phyloP scores from a whole-genome alignment of 345 rosid genomes.

The Noccaea bulbosa region DNA sequence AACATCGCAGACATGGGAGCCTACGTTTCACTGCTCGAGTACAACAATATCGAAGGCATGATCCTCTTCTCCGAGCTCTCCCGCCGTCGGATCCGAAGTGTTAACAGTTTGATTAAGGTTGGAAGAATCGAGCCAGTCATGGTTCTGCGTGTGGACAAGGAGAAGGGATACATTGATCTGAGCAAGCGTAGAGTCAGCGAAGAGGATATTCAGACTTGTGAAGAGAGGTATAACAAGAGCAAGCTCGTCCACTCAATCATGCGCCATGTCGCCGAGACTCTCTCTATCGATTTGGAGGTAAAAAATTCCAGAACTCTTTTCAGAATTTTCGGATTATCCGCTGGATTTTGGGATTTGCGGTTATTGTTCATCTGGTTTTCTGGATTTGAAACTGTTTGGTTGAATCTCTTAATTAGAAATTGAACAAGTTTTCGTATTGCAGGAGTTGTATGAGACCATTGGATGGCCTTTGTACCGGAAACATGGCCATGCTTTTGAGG shows the following conservation, averaged over 20 bases:
- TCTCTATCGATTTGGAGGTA: constrained; percentile 90
- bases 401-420: not conserved
- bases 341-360: not conserved
- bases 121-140: constrained; percentile 98
- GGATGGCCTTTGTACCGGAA: constrained; percentile 97
- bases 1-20: constrained; percentile 99
- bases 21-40: constrained; percentile 88
- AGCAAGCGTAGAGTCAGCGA: constrained; percentile 94
- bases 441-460: constrained; percentile 85
- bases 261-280: constrained; percentile 96
- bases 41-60: constrained; percentile 98
- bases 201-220: constrained; percentile 92
- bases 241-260: constrained; percentile 98
- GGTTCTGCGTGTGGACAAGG: constrained; percentile 98
- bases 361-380: not conserved
- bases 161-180: constrained; percentile 94
- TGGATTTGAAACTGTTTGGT: not conserved
- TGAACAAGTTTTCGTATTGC: constrained; percentile 31
- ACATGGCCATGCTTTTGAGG: constrained; percentile 98
- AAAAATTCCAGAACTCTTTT: not conserved
- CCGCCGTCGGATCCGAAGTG: constrained; percentile 97
- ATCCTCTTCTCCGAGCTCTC: constrained; percentile 98
- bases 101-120: constrained; percentile 89
- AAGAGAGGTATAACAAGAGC: constrained; percentile 98
- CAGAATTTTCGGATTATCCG: not conserved